Evolutionary conservation across 139 green algal species (phyloP), one percentile per base, ranked within the genome.

Genomic region (Asterochloris erici): DNA sequence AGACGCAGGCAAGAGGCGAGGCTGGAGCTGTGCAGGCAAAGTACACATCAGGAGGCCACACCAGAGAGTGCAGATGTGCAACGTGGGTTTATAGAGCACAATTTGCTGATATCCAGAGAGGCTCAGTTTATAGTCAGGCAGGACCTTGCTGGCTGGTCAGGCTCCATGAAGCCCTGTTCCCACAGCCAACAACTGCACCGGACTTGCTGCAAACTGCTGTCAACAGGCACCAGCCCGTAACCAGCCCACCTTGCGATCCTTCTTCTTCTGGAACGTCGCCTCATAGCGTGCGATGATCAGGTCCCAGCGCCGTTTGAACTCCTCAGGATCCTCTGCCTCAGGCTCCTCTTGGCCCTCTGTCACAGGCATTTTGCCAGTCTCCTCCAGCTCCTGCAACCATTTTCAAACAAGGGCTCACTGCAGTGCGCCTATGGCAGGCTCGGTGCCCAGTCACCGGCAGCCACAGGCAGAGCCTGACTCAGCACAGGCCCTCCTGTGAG

Each of bases 201-300:
- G 66, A 71, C 21, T 21, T 71, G 66, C 66, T 26, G 9, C 2
- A 9, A 24, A 21, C 17, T 26, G 23, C 19, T 0, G 10, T 9
- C 24, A 26, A n/a, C 12, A 47, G 24, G 60, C 21, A 70, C 23
- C 17, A 71, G 21, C 21, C 21, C 9, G 17, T 21, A 2, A 2
- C 6, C 2, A 26, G 66, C 66, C 17, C 21, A 80, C 76, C 76
- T 80, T 80, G 21, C 60, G 76, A 13, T 80, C 76, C 61, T 80
- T 69, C 76, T 80, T 80, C 60, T 80, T 80, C 54, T 15, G 60
- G 60, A 80, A 80, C 19, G 29, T 61, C 12, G 54, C 76, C 68
- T 80, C 76, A 26, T 80, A 80, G 10, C 76, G 76, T 21, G 68
- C 76, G 23, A 80, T n/a, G 12, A 80, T 24, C 54, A 70, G 68